Evolutionary conservation across 2,329 filamentous ascomycete species (phyloP).

Genomic region (Didymella pomorum): DNA sequence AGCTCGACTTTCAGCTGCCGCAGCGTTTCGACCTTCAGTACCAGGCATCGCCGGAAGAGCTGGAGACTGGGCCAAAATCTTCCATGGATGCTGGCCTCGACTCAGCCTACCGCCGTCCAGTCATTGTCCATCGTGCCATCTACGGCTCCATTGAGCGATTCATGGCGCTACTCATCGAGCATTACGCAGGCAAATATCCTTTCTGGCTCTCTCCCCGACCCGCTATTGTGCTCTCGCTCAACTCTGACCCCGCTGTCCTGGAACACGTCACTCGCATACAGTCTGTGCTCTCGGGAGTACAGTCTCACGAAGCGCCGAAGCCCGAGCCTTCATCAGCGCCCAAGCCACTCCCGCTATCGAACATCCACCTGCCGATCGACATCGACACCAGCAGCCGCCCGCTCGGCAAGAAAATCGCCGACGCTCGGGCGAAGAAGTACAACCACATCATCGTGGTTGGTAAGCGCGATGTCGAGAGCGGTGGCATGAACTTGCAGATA

Average conservation of each 20-base stretch:
- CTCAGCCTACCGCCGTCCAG: conserved; percentile 60
- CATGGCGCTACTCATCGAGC: conserved; percentile 84
- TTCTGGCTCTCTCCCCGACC: conserved; percentile 89
- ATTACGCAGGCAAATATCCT: conserved; percentile 78
- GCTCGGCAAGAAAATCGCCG: conserved; percentile 73
- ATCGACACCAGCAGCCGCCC: conserved; percentile 70
- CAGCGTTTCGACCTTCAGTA: conserved; percentile 83
- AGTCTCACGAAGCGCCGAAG: conserved; percentile 22
- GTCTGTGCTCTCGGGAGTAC: conserved; percentile 41
- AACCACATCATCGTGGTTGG: conserved; percentile 78
- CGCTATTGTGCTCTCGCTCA: conserved; percentile 76
- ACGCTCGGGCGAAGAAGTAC: conserved; percentile 77
- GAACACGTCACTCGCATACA: conserved; percentile 56
- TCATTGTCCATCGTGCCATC: conserved; percentile 85
- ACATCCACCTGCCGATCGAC: conserved; percentile 73
- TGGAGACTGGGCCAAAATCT: conserved; percentile 63
- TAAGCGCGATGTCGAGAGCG: conserved; percentile 37
- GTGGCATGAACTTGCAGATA: conserved; percentile 38
- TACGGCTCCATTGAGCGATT: conserved; percentile 85
- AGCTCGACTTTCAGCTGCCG: conserved; percentile 89
- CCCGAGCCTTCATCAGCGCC: conserved; percentile 30
- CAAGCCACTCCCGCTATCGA: conserved; percentile 56
- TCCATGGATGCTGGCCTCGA: conserved; percentile 49
- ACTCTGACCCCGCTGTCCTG: conserved; percentile 64
- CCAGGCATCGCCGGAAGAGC: conserved; percentile 70